These are phyloP conservation scores for Goffeauzyma gilvescens DNA, from an alignment of 768 basidiomycete species.

Conservation along the genomic window DNA sequence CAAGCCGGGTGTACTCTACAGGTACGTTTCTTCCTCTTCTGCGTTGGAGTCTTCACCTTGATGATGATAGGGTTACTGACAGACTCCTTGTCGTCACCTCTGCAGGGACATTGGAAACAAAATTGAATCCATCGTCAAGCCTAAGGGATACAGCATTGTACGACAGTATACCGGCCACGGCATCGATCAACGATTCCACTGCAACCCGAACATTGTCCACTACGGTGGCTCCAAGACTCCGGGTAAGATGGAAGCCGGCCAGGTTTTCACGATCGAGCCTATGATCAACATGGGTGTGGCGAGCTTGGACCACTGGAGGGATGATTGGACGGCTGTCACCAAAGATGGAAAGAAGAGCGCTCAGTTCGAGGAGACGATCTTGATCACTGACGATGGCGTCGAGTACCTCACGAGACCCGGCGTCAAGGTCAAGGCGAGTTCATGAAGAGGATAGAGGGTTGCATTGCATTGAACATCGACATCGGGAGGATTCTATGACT, in stretches of 20 bases:
- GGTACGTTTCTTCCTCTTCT: constrained; percentile 35
- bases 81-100: not conserved
- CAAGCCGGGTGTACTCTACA: constrained; percentile 79
- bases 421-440: constrained; percentile 5
- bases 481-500: too few species aligned
- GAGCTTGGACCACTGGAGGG: constrained; percentile 18
- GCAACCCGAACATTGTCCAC: constrained; percentile 71
- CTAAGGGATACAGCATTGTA: constrained; percentile 73
- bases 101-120: constrained; percentile 31
- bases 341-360: constrained; percentile 75
- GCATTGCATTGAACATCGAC: too few species aligned
- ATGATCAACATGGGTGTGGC: constrained; percentile 75
- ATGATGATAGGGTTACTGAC: constrained; percentile 2
- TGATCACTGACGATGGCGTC: constrained; percentile 78
- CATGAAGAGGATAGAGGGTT: too few species aligned
- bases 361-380: constrained; percentile 89
- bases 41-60: too few species aligned
- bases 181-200: constrained; percentile 63
- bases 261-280: constrained; percentile 42
- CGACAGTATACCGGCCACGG: constrained; percentile 84
- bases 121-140: constrained; percentile 60
- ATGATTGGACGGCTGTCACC: constrained; percentile 87
- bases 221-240: constrained; percentile 86
- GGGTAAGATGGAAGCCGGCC: constrained; percentile 76
- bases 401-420: constrained; percentile 54